Conservation (phyloP, 2,329 filamentous ascomycete genomes). For the Nemania serpens region DNA sequence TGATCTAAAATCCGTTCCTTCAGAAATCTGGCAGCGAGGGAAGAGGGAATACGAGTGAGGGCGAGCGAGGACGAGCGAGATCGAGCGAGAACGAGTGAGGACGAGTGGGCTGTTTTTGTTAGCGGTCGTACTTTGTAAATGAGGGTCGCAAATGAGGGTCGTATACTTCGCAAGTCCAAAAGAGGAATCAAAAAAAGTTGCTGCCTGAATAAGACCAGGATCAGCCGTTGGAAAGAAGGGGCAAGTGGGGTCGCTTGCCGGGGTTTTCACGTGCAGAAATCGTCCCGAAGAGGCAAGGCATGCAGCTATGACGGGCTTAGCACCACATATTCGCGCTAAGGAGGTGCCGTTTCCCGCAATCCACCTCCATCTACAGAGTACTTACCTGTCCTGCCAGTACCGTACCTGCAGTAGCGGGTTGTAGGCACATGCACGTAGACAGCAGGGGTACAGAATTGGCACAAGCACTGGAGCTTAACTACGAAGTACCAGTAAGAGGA, state of each 20-base stretch:
- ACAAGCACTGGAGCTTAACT: too few species aligned
- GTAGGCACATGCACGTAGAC: too few species aligned
- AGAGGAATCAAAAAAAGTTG: not conserved
- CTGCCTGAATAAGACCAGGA: not conserved
- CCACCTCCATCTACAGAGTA: too few species aligned
- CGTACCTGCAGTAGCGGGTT: too few species aligned
- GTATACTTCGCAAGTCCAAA: not conserved
- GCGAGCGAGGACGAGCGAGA: too few species aligned
- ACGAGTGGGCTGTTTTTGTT: slow-evolving; percentile 1
- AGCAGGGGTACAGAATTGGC: too few species aligned
- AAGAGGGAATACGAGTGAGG: not conserved
- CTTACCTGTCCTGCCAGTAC: too few species aligned
- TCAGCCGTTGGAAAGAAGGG: not conserved
- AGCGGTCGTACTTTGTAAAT: too few species aligned
- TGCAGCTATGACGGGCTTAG: not conserved
- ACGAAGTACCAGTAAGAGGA: too few species aligned
- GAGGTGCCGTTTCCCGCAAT: not conserved
- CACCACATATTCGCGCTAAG: not conserved
- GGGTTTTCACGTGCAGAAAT: too few species aligned
- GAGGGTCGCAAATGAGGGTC: not conserved
- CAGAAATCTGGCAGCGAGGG: not conserved
- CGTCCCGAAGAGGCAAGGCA: not conserved
- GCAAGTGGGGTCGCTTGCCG: too few species aligned
- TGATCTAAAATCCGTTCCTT: not conserved
- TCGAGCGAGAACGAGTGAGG: too few species aligned